Conservation (phyloP, 768 basidiomycete species). For the Boletus tomentosulus region DNA sequence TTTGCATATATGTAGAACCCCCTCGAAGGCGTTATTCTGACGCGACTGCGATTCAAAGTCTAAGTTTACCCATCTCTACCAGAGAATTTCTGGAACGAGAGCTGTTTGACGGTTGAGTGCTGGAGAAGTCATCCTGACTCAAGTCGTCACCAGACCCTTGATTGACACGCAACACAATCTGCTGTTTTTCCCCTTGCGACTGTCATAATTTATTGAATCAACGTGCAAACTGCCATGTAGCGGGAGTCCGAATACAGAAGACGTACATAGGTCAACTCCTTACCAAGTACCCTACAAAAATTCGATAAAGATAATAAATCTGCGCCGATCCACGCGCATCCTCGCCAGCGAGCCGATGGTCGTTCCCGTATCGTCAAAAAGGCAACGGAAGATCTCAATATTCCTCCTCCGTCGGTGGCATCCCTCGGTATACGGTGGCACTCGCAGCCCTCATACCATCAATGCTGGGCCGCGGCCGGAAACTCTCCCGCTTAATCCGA, state of each 20-base stretch:
- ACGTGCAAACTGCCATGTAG: neutral
- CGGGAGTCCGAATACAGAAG: neutral
- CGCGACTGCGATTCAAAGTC: too few species aligned
- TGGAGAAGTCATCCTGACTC: too few species aligned
- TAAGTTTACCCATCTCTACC: too few species aligned
- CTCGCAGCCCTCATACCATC: slow-evolving; percentile 36
- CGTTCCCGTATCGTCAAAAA: neutral
- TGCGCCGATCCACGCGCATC: neutral
- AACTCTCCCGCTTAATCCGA: slow-evolving; percentile 68
- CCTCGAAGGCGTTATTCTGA: too few species aligned
- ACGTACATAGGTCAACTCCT: neutral
- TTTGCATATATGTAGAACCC: too few species aligned
- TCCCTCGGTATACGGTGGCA: slow-evolving; percentile 14
- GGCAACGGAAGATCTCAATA: slow-evolving; percentile 3
- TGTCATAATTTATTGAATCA: neutral
- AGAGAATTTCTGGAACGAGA: too few species aligned
- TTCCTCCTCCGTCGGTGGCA: slow-evolving; percentile 27
- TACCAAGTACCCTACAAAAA: slow-evolving; percentile 11
- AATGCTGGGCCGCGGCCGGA: slow-evolving; percentile 74
- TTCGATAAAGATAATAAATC: slow-evolving; percentile 23
- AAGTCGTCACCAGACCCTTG: too few species aligned
- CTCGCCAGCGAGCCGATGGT: slow-evolving; percentile 23
- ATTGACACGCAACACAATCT: too few species aligned
- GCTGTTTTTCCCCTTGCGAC: too few species aligned
- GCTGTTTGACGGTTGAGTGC: too few species aligned